Percentiles rank a stretch among this genome's conserved stretches.
Evolutionary conservation across 176 grass and related monocot genomes (phyloP).

Genomic region (Cocos nucifera): DNA sequence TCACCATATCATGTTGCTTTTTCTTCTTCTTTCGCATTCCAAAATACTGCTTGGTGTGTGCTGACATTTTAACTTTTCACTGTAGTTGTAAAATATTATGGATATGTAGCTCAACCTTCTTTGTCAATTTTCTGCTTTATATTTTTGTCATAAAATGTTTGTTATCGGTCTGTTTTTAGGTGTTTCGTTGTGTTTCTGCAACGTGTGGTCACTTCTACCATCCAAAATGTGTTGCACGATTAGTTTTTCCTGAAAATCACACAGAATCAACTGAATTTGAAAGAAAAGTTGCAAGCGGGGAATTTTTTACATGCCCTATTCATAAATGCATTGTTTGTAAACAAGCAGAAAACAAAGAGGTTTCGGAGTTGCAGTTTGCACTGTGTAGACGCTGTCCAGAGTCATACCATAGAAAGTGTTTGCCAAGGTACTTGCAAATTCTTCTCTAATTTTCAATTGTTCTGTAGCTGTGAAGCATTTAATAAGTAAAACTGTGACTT

Average conservation of each 20-base stretch:
- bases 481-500: too few relatives aligned
- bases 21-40: too few relatives aligned
- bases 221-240: slow-evolving; percentile 63
- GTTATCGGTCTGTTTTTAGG: slow-evolving; percentile 20
- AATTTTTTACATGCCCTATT: slow-evolving; percentile 65
- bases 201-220: slow-evolving; percentile 97
- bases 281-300: slow-evolving; percentile 47
- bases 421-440: slow-evolving; percentile 45
- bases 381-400: slow-evolving; percentile 81
- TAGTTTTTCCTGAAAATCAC: slow-evolving; percentile 39
- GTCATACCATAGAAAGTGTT: slow-evolving; percentile 87
- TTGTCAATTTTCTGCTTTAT: too few relatives aligned
- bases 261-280: slow-evolving; percentile 37
- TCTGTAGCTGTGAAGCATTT: too few relatives aligned
- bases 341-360: slow-evolving; percentile 52
- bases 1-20: too few relatives aligned
- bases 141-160: too few relatives aligned
- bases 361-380: slow-evolving; percentile 60
- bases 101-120: too few relatives aligned
- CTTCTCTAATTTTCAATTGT: neutral
- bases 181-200: slow-evolving; percentile 88
- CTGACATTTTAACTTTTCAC: too few relatives aligned
- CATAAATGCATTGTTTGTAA: slow-evolving; percentile 73
- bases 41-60: too few relatives aligned
- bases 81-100: too few relatives aligned